Conservation (phyloP, 768 basidiomycete species). For the Naematelia aurantialba region DNA sequence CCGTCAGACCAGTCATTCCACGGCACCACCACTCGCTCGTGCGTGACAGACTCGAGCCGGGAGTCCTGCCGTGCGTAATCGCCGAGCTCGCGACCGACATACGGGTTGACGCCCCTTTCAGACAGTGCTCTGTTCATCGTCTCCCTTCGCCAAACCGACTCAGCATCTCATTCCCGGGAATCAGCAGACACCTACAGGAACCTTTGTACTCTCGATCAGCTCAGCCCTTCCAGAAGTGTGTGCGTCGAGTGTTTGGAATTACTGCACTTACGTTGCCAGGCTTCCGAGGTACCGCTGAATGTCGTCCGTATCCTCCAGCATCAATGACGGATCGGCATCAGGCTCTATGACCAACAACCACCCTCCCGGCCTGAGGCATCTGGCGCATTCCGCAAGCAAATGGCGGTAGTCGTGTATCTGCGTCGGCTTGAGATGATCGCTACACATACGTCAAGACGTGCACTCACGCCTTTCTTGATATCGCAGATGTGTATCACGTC, state of each 20-base stretch:
- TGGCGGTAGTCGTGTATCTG: conserved; percentile 16
- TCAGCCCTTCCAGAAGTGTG: no score
- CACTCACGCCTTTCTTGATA: conserved; percentile 16
- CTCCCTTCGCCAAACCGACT: neutral
- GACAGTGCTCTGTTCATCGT: neutral
- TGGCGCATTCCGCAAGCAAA: conserved; percentile 10
- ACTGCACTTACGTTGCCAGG: neutral
- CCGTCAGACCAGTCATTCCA: neutral
- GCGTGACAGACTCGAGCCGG: neutral
- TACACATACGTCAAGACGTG: neutral
- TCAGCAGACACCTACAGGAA: neutral
- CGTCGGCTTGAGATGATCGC: neutral
- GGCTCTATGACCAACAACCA: conserved; percentile 15
- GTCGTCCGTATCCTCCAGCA: neutral
- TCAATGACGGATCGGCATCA: conserved; percentile 3
- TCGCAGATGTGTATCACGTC: conserved; percentile 20
- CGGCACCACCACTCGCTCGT: neutral
- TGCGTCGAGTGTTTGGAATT: no score
- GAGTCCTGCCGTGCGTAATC: neutral
- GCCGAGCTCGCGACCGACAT: neutral
- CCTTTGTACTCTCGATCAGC: no score
- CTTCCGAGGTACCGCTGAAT: neutral
- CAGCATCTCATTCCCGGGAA: neutral
- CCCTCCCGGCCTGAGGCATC: conserved; percentile 14
- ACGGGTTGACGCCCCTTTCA: neutral